Evolutionary conservation across 768 basidiomycete genomes (phyloP), one percentile per base, ranked within the genome.

Genomic region (Termitomyces sp.): DNA sequence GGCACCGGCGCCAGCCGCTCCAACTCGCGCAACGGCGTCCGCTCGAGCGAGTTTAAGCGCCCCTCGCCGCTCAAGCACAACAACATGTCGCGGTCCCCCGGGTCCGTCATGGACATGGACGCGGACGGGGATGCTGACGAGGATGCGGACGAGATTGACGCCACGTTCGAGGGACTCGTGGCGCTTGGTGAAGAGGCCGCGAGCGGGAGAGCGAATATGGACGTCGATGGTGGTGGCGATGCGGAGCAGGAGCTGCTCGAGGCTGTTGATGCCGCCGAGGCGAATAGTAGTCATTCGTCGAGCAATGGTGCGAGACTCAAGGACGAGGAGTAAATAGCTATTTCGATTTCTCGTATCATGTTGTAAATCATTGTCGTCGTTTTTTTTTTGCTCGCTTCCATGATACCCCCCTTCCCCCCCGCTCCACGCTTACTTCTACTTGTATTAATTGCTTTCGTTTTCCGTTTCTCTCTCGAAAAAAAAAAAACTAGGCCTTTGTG

Each of bases 191-290:
- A 59, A 29, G 59, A 58, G 20, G 61, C 46, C 7, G 55, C 50
- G 14, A 60, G 49, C 44, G 48, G 26, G 14, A 50, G 48, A n/a
- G 51, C 29, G 3, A 20, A 32, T 29, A 60, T 60, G 49, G 60
- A 58, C 6, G 51, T 57, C 14, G 67, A 64, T 31, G 63, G 26
- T 0, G 67, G 64, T 16, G 68, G 68, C 1, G 77, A 78, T 54
- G 72, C 78, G 0, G 79, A 81, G 13, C 72, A 71, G 46, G 80
- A 81, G 26, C 65, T 82, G 26, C 65, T 81, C n/a, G 80, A 79
- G 59, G 80, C 80, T 36, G 80, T 79, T 0, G 78, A 78, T 58
- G 80, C 79, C 6, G 74, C 79, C 5, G 80, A 79, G 63, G 76
- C 74, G 20, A 70, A 78, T 49, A 74, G 71, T 51, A 68, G 71